Percentiles rank a stretch among this genome's conserved stretches.
Conservation (phyloP, 2,329 filamentous ascomycete genomes). For the Teratosphaeria destructans region DNA sequence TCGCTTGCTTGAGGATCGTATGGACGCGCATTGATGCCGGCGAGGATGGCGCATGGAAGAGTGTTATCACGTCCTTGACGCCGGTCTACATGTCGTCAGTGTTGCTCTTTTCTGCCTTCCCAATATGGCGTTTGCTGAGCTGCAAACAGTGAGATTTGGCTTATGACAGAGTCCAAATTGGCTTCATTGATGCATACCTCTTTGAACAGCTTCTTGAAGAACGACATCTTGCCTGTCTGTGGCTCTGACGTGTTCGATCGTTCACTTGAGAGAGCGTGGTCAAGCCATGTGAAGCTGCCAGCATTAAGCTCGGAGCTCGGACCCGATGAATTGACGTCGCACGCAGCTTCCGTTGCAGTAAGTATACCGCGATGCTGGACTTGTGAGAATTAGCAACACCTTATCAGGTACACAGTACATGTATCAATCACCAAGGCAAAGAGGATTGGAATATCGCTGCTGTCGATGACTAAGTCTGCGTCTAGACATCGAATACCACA, state of each 20-base stretch:
- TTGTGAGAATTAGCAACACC: no score
- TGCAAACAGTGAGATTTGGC: not conserved
- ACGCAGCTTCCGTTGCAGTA: not conserved
- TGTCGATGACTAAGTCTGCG: no score
- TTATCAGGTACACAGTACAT: no score
- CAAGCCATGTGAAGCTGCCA: not conserved
- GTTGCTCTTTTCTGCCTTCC: conserved; percentile 1
- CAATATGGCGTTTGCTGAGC: not conserved
- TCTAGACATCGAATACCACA: no score
- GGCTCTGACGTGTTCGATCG: not conserved
- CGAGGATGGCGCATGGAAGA: conserved; percentile 79
- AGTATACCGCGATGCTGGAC: no score
- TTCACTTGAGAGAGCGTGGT: not conserved
- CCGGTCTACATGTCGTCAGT: conserved; percentile 24
- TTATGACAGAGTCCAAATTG: not conserved
- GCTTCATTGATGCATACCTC: conserved; percentile 27
- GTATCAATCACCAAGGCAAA: no score
- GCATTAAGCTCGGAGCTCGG: not conserved
- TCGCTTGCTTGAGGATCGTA: conserved; percentile 69
- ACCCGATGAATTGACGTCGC: not conserved
- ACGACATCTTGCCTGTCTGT: conserved; percentile 22
- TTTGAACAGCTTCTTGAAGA: conserved; percentile 39
- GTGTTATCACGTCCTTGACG: conserved; percentile 71
- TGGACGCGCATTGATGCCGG: conserved; percentile 63
- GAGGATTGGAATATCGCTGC: no score